phyloP scores from a whole-genome alignment of 345 rosid genomes.

The Boechera retrofracta region DNA sequence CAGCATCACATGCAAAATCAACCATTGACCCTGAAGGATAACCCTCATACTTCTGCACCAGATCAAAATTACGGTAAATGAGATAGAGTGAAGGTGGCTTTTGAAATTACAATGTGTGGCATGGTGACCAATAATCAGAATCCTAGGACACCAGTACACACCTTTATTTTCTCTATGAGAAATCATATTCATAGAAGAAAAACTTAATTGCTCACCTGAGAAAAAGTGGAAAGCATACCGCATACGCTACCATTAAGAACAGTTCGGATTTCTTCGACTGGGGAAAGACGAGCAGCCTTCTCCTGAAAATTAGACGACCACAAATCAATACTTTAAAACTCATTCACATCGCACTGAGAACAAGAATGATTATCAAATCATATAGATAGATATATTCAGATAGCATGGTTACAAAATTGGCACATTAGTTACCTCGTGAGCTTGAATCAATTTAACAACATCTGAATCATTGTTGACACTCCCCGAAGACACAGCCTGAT shows the following conservation, averaged over 20 bases:
- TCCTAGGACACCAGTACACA: constrained; percentile 1
- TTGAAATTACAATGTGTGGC: background rate
- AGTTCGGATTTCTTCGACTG: constrained; percentile 77
- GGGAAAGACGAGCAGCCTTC: constrained; percentile 82
- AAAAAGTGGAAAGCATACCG: constrained; percentile 83
- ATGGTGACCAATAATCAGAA: background rate
- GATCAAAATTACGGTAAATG: constrained; percentile 16
- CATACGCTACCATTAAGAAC: constrained; percentile 63
- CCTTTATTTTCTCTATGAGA: background rate
- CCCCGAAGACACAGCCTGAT: constrained; percentile 66
- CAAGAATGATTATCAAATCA: background rate
- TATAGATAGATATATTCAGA: background rate
- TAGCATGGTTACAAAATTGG: background rate
- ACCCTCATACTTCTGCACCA: constrained; percentile 71
- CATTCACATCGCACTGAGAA: constrained; percentile 6
- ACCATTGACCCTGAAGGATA: constrained; percentile 95
- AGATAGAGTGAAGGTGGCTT: background rate
- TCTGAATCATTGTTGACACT: constrained; percentile 54
- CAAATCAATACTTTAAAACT: background rate
- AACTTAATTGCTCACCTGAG: constrained; percentile 60
- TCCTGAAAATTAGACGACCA: constrained; percentile 53
- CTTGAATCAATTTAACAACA: constrained; percentile 73
- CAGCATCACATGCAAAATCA: constrained; percentile 86
- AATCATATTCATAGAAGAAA: constrained; percentile 1
- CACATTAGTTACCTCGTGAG: constrained; percentile 64